phyloP scores from a whole-genome alignment of 768 basidiomycete genomes.

The Crepidotus variabilis region DNA sequence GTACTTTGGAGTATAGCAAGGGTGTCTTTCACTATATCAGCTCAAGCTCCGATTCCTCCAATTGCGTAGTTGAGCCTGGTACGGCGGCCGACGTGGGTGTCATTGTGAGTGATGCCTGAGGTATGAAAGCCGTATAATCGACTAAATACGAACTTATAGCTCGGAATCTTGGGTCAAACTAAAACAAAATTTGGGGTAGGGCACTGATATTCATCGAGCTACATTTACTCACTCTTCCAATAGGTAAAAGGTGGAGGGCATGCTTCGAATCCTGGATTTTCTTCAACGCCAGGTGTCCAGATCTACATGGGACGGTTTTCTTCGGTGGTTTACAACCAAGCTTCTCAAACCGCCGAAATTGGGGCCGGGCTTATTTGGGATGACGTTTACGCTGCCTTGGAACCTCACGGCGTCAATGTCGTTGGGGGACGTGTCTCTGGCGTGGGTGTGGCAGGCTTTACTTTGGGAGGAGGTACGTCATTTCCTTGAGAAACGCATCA shows the following conservation, averaged over 20 bases:
- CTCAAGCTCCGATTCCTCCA: neutral
- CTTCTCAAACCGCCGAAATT: conserved; percentile 34
- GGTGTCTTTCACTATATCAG: neutral
- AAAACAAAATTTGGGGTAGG: neutral
- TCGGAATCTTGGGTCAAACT: neutral
- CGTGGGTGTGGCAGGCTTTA: conserved; percentile 57
- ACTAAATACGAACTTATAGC: neutral
- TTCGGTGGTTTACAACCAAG: conserved; percentile 36
- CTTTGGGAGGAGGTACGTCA: conserved; percentile 52
- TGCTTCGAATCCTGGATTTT: conserved; percentile 49
- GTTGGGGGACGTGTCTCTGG: conserved; percentile 58
- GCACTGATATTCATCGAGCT: neutral
- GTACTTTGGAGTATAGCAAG: neutral
- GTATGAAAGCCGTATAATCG: neutral
- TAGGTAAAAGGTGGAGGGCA: conserved; percentile 68
- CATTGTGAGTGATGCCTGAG: neutral
- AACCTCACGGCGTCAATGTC: conserved; percentile 46
- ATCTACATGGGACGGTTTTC: conserved; percentile 52
- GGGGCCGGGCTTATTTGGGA: conserved; percentile 61
- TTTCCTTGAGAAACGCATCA: conserved; percentile 19
- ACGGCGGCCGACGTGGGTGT: neutral
- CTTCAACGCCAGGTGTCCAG: conserved; percentile 57
- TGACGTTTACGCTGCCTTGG: conserved; percentile 52
- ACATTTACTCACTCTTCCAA: neutral
- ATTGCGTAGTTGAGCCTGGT: neutral